Evolutionary conservation across 73 alveolate species (phyloP).

Genomic region (Tetrahymena malaccensis): DNA sequence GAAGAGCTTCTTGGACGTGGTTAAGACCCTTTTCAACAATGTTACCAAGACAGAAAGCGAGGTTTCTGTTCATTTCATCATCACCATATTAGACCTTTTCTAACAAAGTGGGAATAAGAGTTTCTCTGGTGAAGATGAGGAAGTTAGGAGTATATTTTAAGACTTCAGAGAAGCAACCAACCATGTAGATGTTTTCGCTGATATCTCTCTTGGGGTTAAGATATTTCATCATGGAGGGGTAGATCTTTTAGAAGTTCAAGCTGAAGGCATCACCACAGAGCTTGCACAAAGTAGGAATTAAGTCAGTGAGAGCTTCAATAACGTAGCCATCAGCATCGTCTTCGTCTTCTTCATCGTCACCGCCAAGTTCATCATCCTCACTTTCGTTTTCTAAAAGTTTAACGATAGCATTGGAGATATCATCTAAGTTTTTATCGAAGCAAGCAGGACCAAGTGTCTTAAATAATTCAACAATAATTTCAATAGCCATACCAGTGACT

Average conservation of each 20-base stretch:
- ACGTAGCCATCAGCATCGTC: conserved; percentile 19
- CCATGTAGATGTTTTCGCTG: conserved; percentile 19
- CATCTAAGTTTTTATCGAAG: conserved; percentile 23
- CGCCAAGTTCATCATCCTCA: conserved; percentile 11
- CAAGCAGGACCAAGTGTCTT: conserved; percentile 29
- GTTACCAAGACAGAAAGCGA: conserved; percentile 30
- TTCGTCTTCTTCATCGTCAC: conserved; percentile 23
- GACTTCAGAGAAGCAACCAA: conserved; percentile 32
- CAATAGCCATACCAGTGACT: conserved; percentile 35
- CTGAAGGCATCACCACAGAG: conserved; percentile 5
- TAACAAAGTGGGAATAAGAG: conserved; percentile 19
- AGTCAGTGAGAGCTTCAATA: conserved; percentile 25
- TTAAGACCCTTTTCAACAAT: conserved; percentile 15
- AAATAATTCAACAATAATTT: conserved; percentile 9
- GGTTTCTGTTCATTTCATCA: conserved; percentile 36
- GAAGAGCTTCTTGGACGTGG: conserved; percentile 1
- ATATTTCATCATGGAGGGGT: neutral
- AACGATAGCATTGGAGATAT: conserved; percentile 4
- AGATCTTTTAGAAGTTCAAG: conserved; percentile 6
- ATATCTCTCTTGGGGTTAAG: conserved; percentile 31
- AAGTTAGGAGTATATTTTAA: conserved; percentile 20
- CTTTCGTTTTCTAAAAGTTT: conserved; percentile 7
- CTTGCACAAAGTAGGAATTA: conserved; percentile 31
- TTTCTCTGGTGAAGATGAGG: neutral
- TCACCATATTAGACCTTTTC: conserved; percentile 14